Evolutionary conservation across 2,329 filamentous ascomycete genomes (phyloP).

Genomic region (Aspergillus alliaceus): DNA sequence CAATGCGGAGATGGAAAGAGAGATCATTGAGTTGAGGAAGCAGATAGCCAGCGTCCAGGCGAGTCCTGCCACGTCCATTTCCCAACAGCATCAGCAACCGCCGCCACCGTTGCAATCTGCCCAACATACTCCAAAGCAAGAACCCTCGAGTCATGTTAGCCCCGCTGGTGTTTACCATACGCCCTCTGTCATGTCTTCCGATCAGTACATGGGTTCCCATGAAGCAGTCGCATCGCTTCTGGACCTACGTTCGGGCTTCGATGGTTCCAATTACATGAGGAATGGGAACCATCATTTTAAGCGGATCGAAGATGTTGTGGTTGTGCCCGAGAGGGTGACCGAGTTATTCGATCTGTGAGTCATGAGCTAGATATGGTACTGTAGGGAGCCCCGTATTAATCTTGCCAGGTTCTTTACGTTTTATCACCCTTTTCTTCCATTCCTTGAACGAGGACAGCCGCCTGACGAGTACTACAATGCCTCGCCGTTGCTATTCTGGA

Average conservation of each 20-base stretch:
- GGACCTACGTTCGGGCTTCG: constrained; percentile 50
- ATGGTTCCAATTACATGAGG: constrained; percentile 44
- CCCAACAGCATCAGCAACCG: constrained; percentile 24
- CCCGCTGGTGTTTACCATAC: constrained; percentile 34
- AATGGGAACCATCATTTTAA: constrained; percentile 52
- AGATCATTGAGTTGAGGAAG: constrained; percentile 53
- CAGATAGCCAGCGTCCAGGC: constrained; percentile 44
- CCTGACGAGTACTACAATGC: constrained; percentile 59
- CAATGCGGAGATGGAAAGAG: constrained; percentile 64
- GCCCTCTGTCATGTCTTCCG: constrained; percentile 37
- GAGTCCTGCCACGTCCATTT: constrained; percentile 20
- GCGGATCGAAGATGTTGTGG: constrained; percentile 53
- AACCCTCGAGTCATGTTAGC: constrained; percentile 37
- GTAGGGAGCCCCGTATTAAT: constrained; percentile 10
- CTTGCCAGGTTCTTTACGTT: constrained; percentile 60
- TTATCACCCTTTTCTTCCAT: constrained; percentile 65
- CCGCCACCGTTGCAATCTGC: constrained; percentile 22
- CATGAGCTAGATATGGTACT: neutral
- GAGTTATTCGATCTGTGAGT: constrained; percentile 48
- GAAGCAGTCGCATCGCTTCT: constrained; percentile 53
- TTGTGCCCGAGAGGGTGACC: constrained; percentile 43
- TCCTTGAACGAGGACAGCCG: constrained; percentile 56
- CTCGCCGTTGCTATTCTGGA: constrained; percentile 68
- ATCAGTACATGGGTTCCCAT: constrained; percentile 48
- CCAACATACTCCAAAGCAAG: constrained; percentile 37